phyloP scores from a whole-genome alignment of 257 asterid species.

The Lycium ferocissimum region DNA sequence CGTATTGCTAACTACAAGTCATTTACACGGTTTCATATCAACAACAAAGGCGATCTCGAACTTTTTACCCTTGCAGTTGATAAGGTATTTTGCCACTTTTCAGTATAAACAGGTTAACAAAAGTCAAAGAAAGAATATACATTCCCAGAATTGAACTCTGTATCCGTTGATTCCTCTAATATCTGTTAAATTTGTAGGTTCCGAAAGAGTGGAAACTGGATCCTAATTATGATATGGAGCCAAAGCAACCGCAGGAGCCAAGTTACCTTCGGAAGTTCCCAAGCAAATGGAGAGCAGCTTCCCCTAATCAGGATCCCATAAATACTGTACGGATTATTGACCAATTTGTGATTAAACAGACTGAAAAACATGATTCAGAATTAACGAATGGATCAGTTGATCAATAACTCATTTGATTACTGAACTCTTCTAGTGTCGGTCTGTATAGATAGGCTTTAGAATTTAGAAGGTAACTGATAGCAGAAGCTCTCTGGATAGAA shows the following conservation, averaged over 20 bases:
- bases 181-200: slow-evolving; percentile 57
- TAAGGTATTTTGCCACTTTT: slow-evolving; percentile 55
- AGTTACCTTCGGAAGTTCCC: slow-evolving; percentile 74
- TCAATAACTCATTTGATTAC: slow-evolving; percentile 29
- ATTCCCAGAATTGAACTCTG: neutral
- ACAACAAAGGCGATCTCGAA: slow-evolving; percentile 80
- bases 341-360: slow-evolving; percentile 68
- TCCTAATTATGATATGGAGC: slow-evolving; percentile 82
- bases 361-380: slow-evolving; percentile 46
- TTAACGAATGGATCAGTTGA: slow-evolving; percentile 55
- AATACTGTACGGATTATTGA: slow-evolving; percentile 78
- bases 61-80: slow-evolving; percentile 97
- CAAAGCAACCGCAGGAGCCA: slow-evolving; percentile 56
- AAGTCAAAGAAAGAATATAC: neutral
- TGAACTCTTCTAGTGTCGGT: slow-evolving; percentile 22
- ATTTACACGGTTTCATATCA: slow-evolving; percentile 87
- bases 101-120: neutral
- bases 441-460: slow-evolving; percentile 26
- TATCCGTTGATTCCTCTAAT: neutral
- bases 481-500: neutral
- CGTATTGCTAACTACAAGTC: slow-evolving; percentile 98
- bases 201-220: slow-evolving; percentile 96
- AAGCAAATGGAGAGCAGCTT: slow-evolving; percentile 82
- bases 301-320: slow-evolving; percentile 76
- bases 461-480: slow-evolving; percentile 19